Evolutionary conservation across 2,329 filamentous ascomycete species (phyloP), one percentile per base, ranked within the genome.

Genomic region (Fusarium compactum): DNA sequence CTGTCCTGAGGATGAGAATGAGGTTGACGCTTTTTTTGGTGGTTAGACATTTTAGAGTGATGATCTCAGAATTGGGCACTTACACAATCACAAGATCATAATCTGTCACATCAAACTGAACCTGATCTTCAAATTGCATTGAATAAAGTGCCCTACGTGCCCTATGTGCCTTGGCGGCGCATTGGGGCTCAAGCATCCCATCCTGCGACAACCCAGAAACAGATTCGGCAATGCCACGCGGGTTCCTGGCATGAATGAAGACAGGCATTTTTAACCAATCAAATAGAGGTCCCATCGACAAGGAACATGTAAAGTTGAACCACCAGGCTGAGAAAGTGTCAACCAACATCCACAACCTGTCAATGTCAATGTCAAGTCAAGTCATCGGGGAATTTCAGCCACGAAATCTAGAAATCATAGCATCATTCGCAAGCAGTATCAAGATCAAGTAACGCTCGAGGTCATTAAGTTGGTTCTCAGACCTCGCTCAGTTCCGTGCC

Each of bases 171-270:
- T 34, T 63, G 40, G 48, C 22, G 40, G 48, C 22, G 51, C 38
- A 45, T 52, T 59, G 62, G 66, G 48, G 22, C 48, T 40, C 47
- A 22, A 22, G 29, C 20, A 22, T 50, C 47, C 20, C 47, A 24
- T 62, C 58, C 68, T 70, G 63, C 67, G 67, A 70, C 67, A 57
- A 24, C 56, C 67, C 53, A 64, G 62, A 64, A 71, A 68, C 62
- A 46, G 62, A 63, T 34, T 58, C 44, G 46, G 53, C 55, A 51
- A 25, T 58, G 62, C 66, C 40, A 70, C 58, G 50, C 32, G 67
- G 67, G 67, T 70, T 70, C 67, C 67, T 70, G 67, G 48, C 67
- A 70, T 68, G 55, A 54, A 51, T 27, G n/a, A 22, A 20, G 24
- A 41, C 48, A 40, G 32, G 67, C 58, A 61, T 55, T 30, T 11